A percentile compares a stretch with the other conserved stretches of the same genome.
These are phyloP conservation scores for Penicillium sclerotigenum DNA, from an alignment of 2,329 filamentous ascomycete species.

Conservation along the genomic window DNA sequence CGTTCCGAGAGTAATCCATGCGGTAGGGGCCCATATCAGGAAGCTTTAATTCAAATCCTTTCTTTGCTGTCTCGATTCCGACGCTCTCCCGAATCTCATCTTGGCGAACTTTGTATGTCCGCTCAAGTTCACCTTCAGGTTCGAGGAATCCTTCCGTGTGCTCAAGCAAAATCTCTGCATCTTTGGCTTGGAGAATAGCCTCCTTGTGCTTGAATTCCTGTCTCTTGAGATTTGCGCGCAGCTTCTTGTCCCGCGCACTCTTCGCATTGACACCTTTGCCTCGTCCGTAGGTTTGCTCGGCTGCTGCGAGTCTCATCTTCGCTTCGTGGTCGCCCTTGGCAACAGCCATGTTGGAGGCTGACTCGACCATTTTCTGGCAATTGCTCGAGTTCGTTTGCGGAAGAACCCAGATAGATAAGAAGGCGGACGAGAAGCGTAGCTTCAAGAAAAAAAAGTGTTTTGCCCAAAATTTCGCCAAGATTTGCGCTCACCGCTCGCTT, in stretches of 20 bases:
- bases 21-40: conserved; percentile 80
- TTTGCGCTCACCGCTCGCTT: conserved; percentile 34
- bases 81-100: conserved; percentile 75
- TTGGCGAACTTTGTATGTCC: conserved; percentile 89
- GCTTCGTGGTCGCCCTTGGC: conserved; percentile 38
- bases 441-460: conserved; percentile 23
- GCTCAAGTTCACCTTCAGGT: conserved; percentile 80
- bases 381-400: conserved; percentile 5
- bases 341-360: conserved; percentile 29
- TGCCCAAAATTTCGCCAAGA: conserved; percentile 40
- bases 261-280: conserved; percentile 72
- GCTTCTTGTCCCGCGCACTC: conserved; percentile 80
- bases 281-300: conserved; percentile 77
- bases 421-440: conserved; percentile 5
- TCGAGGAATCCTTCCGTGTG: conserved; percentile 83
- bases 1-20: conserved; percentile 86
- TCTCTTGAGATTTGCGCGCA: conserved; percentile 72
- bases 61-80: conserved; percentile 80
- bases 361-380: conserved; percentile 29
- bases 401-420: conserved; percentile 7
- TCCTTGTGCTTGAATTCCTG: conserved; percentile 81
- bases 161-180: conserved; percentile 91
- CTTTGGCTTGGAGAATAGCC: conserved; percentile 80
- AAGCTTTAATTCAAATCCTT: conserved; percentile 85
- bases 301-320: conserved; percentile 46